Evolutionary conservation across 2,329 filamentous ascomycete species (phyloP).

Genomic region (Aspergillus novoparasiticus): DNA sequence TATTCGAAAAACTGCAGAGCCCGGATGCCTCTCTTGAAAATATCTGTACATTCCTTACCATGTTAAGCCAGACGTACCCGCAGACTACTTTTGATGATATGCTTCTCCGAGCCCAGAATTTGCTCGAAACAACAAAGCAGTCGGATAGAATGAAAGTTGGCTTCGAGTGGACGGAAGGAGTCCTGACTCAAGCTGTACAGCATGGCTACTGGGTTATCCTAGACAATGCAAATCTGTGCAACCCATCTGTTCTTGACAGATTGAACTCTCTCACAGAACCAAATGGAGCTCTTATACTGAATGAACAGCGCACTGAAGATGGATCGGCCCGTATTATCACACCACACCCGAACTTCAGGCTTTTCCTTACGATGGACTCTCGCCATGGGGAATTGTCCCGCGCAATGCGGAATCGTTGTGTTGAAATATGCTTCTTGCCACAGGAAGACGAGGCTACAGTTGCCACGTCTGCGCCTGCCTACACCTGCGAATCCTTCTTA

Average conservation of each 20-base stretch:
- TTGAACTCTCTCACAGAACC: conserved; percentile 94
- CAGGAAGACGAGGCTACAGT: conserved; percentile 31
- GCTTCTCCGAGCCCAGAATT: conserved; percentile 51
- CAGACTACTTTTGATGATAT: conserved; percentile 52
- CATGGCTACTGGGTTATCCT: conserved; percentile 89
- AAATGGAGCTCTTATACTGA: conserved; percentile 83
- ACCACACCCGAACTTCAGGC: conserved; percentile 83
- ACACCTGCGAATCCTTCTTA: conserved; percentile 41
- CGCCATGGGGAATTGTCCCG: conserved; percentile 90
- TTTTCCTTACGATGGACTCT: conserved; percentile 93
- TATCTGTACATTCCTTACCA: conserved; percentile 34
- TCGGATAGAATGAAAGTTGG: conserved; percentile 68
- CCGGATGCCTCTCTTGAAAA: conserved; percentile 32
- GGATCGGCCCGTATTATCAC: conserved; percentile 77
- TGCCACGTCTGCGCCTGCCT: conserved; percentile 31
- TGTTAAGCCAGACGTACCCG: conserved; percentile 45
- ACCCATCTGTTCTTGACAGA: conserved; percentile 88
- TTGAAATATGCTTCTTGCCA: conserved; percentile 78
- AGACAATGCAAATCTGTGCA: conserved; percentile 97
- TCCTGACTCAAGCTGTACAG: conserved; percentile 84
- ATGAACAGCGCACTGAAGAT: conserved; percentile 83
- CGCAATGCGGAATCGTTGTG: conserved; percentile 92
- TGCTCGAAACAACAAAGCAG: conserved; percentile 57
- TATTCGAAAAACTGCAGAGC: conserved; percentile 35
- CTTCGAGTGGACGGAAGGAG: conserved; percentile 95